Conservation (phyloP, 441 rosid genomes). For the Mallotus repandus region DNA sequence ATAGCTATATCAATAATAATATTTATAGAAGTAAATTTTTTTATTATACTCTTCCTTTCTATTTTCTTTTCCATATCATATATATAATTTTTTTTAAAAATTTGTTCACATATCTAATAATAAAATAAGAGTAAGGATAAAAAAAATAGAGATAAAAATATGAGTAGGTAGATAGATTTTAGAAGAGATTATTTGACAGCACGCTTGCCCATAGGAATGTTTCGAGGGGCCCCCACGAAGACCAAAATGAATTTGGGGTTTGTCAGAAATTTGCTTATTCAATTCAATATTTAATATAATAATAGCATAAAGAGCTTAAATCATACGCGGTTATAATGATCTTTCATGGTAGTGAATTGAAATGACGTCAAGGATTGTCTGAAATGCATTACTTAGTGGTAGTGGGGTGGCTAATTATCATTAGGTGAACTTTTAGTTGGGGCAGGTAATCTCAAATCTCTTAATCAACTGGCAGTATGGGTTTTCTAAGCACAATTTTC, state of each 20-base stretch:
- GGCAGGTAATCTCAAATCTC: conserved; percentile 46
- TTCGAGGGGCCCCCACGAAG: conserved; percentile 17
- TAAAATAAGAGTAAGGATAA: too few relatives aligned
- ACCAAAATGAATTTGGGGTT: not conserved
- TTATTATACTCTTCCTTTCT: too few relatives aligned
- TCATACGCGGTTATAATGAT: conserved; percentile 6
- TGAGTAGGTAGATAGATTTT: not conserved
- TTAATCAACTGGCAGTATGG: conserved; percentile 22
- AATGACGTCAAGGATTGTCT: conserved; percentile 22
- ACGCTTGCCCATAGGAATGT: conserved; percentile 35
- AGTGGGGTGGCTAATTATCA: conserved; percentile 19
- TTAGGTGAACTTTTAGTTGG: conserved; percentile 51
- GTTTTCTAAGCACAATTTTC: not conserved
- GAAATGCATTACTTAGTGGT: too few relatives aligned
- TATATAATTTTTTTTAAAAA: too few relatives aligned
- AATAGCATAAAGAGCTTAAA: not conserved
- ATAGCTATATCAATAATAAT: too few relatives aligned
- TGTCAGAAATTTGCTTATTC: conserved; percentile 12
- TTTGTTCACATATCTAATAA: too few relatives aligned
- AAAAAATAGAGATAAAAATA: not conserved
- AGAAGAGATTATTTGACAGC: conserved; percentile 21
- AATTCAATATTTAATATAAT: not conserved
- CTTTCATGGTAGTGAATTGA: conserved; percentile 13
- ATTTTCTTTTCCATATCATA: too few relatives aligned
- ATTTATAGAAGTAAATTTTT: too few relatives aligned